Evolutionary conservation across 495 filamentous ascomycete species (phyloP), one percentile per base, ranked within the genome.

Genomic region (Sporormia fimetaria): DNA sequence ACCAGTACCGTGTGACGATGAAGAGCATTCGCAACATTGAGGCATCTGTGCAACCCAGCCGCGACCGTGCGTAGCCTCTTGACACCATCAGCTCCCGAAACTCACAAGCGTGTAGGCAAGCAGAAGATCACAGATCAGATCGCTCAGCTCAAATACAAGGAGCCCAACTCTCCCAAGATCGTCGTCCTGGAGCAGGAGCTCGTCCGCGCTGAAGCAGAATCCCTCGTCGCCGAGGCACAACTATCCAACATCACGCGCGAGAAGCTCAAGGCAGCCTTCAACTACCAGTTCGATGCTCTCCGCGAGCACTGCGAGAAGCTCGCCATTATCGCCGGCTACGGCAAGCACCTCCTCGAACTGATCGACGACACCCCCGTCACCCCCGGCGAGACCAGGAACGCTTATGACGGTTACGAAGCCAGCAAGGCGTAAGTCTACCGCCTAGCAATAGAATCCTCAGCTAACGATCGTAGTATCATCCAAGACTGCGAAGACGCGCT

Each of bases 71-170:
- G 83, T 67, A 21, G 20, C 32, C 23, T 14, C 14, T 24, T 21
- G 16, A 23, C 21, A 21, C 20, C 42, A 11, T 28, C 8, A 47
- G 22, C 28, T 37, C 30, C 16, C 17, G 35, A 22, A 24, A 27
- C 32, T 48, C 15, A 39, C 25, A 29, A 20, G 23, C 51, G 7
- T 37, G 32, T 44, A 83, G 86, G 87, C 58, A 98, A 98, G 66
- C 90, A 98, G 63, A 98, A 96, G 68, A 96, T 98, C 62, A 94
- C 86, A 57, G 92, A 98, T 59, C 84, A 96, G 55, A 96, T 98
- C 52, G 88, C 90, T 12, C 90, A 98, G 62, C 75, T 98, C 38
- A 98, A 98, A 64, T 98, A 96, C 76, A 96, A 96, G 67, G 92
- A 98, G 61, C 90, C 90, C 22, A 92, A 92, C 68, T 94, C 86